phyloP scores from a whole-genome alignment of 2,329 filamentous ascomycete genomes.

The Trichoderma hamatum region DNA sequence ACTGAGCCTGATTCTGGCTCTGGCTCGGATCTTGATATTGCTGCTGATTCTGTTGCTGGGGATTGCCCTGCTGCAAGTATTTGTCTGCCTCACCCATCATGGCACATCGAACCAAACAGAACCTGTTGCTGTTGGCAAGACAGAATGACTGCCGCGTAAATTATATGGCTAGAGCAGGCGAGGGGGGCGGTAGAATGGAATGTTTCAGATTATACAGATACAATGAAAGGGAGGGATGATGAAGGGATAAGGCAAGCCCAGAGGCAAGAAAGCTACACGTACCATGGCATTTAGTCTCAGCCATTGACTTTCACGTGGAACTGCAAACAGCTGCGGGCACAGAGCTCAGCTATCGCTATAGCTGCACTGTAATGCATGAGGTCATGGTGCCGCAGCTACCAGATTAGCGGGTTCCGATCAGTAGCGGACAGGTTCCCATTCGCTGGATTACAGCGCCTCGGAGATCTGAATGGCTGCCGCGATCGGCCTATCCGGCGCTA shows the following conservation, averaged over 20 bases:
- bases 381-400: conserved; percentile 22
- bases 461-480: conserved; percentile 1
- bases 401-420: conserved; percentile 15
- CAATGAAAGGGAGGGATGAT: neutral
- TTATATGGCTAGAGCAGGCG: neutral
- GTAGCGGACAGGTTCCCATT: neutral
- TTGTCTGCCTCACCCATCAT: conserved; percentile 43
- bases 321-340: conserved; percentile 23
- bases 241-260: neutral
- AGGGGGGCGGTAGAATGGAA: neutral
- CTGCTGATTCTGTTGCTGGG: conserved; percentile 26
- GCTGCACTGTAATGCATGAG: conserved; percentile 18
- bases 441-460: conserved; percentile 7
- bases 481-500: conserved; percentile 11
- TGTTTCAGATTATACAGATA: neutral
- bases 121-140: neutral
- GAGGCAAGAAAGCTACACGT: neutral
- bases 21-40: conserved; percentile 31
- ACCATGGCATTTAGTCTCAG: neutral
- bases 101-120: neutral
- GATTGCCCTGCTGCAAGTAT: conserved; percentile 34
- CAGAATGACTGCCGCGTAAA: neutral
- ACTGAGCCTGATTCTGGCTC: conserved; percentile 28
- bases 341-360: neutral
- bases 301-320: neutral